Percentiles rank a stretch among this genome's conserved stretches.
phyloP scores from a whole-genome alignment of 208 protist genomes.

The Acanthamoeba triangularis region DNA sequence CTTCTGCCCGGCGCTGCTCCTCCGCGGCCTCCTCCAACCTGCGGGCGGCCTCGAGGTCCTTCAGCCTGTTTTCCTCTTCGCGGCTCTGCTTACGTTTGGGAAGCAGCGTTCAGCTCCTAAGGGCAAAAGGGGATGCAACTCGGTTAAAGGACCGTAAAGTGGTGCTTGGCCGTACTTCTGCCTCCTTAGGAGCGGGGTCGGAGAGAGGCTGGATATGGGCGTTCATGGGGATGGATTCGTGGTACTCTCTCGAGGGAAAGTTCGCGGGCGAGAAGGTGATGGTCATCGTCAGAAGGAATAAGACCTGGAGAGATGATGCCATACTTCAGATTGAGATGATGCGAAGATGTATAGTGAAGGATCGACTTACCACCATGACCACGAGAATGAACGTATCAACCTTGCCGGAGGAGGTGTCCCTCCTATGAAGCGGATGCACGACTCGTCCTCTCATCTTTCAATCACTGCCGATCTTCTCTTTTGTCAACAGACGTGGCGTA shows the following conservation, averaged over 20 bases:
- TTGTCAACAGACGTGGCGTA: too few species aligned
- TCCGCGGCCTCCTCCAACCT: background rate
- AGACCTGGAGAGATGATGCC: background rate
- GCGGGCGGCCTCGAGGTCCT: background rate
- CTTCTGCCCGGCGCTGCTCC: background rate
- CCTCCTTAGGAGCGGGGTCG: background rate
- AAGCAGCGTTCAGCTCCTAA: too few species aligned
- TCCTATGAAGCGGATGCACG: too few species aligned
- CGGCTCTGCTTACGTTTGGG: too few species aligned
- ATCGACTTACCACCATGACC: constrained; percentile 11
- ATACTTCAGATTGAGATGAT: too few species aligned
- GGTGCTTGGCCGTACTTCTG: too few species aligned
- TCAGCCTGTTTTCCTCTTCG: background rate
- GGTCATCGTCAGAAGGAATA: constrained; percentile 4
- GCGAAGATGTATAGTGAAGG: background rate
- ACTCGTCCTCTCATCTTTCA: too few species aligned
- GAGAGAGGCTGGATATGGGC: background rate
- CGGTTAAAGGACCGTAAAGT: background rate
- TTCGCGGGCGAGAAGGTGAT: constrained; percentile 17
- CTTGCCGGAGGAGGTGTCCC: background rate
- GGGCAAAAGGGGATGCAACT: background rate
- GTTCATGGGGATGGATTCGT: background rate
- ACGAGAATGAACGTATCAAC: constrained; percentile 3
- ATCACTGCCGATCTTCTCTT: too few species aligned
- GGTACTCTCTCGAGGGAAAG: constrained; percentile 1